Percentiles rank a stretch among this genome's conserved stretches.
Conservation (phyloP, 129 eudicot species). For the Artemisia tridentata region DNA sequence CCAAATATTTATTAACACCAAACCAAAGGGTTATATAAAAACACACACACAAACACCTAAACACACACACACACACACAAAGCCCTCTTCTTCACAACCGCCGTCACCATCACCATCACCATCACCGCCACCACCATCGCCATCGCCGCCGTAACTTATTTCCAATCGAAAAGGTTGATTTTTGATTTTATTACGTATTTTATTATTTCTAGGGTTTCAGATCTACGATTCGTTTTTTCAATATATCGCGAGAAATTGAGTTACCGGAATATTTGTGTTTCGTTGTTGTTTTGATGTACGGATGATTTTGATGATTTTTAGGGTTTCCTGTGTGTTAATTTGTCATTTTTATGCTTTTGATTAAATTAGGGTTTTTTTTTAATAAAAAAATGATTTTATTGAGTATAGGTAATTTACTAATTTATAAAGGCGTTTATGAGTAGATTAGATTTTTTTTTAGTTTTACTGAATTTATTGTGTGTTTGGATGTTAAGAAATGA, state of each 20-base stretch:
- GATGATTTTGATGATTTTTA: not conserved
- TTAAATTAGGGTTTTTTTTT: no score
- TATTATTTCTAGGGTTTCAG: constrained; percentile 6
- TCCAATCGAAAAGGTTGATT: constrained; percentile 5
- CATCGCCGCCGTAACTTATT: not conserved
- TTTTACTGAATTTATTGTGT: no score
- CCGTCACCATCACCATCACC: not conserved
- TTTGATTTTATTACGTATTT: not conserved
- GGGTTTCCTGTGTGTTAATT: no score
- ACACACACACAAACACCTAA: not conserved
- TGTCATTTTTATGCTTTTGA: no score
- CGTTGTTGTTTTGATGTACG: not conserved
- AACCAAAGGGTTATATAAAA: no score
- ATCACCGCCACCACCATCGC: not conserved
- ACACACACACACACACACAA: not conserved
- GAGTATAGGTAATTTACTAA: no score
- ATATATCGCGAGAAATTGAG: not conserved
- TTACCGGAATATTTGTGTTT: not conserved
- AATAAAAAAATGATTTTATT: no score
- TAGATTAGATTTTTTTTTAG: no score
- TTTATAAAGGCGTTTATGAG: no score
- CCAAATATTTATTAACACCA: no score
- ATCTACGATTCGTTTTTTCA: not conserved
- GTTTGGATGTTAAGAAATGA: no score
- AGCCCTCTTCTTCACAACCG: constrained; percentile 10